Conservation (phyloP, 2,329 filamentous ascomycete genomes). For the Venturia oleaginea region DNA sequence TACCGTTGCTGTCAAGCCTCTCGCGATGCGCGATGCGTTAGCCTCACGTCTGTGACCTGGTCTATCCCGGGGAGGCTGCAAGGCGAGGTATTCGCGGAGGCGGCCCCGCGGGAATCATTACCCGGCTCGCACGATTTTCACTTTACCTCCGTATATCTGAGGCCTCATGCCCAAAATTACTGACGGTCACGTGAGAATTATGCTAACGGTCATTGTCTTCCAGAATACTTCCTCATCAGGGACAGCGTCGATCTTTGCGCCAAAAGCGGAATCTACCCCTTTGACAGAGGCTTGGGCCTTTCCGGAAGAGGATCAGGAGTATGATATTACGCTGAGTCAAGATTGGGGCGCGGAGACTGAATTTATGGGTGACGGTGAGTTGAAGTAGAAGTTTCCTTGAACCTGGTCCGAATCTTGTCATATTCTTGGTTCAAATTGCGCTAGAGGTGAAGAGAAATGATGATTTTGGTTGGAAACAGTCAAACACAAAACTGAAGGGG, state of each 20-base stretch:
- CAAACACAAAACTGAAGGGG: not conserved
- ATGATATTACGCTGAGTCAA: not conserved
- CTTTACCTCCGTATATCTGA: not conserved
- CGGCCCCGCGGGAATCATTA: not conserved
- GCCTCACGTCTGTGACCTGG: not conserved
- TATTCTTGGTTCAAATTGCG: not conserved
- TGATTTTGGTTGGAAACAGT: not conserved
- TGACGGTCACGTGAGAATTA: not conserved
- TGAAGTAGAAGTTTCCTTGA: not conserved
- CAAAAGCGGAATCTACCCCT: not conserved
- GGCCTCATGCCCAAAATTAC: constrained; percentile 1
- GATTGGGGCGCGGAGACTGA: constrained; percentile 1
- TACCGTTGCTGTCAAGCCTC: not conserved
- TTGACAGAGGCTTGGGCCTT: not conserved
- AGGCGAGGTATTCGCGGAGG: not conserved
- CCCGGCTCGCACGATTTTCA: not conserved
- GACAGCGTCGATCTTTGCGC: not conserved
- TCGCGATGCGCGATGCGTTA: not conserved
- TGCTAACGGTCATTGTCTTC: constrained; percentile 1
- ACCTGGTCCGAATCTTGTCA: not conserved
- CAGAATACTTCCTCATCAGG: not conserved
- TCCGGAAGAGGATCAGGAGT: not conserved
- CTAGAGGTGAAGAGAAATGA: not conserved
- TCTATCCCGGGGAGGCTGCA: not conserved
- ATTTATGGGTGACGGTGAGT: constrained; percentile 5